phyloP scores from a whole-genome alignment of 176 grass and related monocot species.

The Avena insularis region DNA sequence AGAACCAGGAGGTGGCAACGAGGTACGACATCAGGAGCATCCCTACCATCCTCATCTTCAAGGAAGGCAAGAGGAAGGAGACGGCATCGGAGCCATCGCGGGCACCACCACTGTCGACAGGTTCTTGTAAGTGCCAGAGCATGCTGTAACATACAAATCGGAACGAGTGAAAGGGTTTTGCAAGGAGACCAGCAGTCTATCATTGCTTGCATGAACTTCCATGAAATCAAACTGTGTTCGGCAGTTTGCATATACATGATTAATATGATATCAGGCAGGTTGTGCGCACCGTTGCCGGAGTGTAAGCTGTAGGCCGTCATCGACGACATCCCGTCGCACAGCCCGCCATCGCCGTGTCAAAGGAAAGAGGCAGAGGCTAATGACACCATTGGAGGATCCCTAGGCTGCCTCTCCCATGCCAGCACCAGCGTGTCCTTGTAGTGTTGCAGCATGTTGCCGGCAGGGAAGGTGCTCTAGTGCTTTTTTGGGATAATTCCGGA shows the following conservation, averaged over 20 bases:
- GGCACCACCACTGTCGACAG: conserved; percentile 53
- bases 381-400: too few species aligned
- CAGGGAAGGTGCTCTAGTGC: too few species aligned
- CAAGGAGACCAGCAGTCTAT: not conserved
- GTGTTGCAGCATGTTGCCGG: too few species aligned
- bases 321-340: too few species aligned
- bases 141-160: not conserved
- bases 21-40: conserved; percentile 68
- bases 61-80: conserved; percentile 67
- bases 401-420: too few species aligned
- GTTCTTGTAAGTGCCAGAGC: conserved; percentile 34
- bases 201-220: not conserved
- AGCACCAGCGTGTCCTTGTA: too few species aligned
- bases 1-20: conserved; percentile 49
- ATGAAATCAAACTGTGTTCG: not conserved
- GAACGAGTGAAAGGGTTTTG: not conserved
- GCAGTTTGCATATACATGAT: not conserved
- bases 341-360: too few species aligned
- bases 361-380: too few species aligned
- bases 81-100: conserved; percentile 44
- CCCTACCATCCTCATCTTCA: conserved; percentile 71
- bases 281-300: too few species aligned
- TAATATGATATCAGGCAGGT: not conserved
- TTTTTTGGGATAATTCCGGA: too few species aligned
- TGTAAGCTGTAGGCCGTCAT: too few species aligned